Evolutionary conservation across 2,329 filamentous ascomycete species (phyloP), one percentile per base, ranked within the genome.

Genomic region (Colletotrichum orbiculare): DNA sequence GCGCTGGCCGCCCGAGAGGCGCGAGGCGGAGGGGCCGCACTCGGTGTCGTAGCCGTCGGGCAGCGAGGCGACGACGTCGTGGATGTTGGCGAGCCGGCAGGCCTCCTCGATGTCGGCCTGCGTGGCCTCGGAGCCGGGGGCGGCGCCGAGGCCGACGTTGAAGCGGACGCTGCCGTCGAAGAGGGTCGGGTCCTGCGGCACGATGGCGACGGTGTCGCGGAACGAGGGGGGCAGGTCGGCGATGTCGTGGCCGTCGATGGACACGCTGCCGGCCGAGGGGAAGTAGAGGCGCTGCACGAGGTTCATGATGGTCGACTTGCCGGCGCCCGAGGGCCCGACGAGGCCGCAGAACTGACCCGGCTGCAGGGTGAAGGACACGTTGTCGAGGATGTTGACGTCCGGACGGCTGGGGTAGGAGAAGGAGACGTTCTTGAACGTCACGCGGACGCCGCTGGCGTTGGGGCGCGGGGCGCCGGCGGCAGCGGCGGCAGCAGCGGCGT

Each of bases 1-100:
- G 13, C 89, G 87, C 74, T 96, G 93, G 0, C 93, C 93, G 2
- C 92, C 93, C 0, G 91, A 94, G 3, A 96, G 77, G 25, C 89
- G 84, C 0, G 90, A 89, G 2, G 91, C 91, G 67, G 91, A 89
- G n/a, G 91, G 89, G 7, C 94, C 85, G 34, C 89, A 82, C 66
- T 85, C 83, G 0, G 89, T 92, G 11, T 89, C 77, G 71, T 92
- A 92, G 0, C 89, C 88, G 12, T 89, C 78, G 0, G 89, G 89
- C 13, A 93, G 77, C 1, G 82, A 77, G 61, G 80, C 77, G 69
- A 93, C 90, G 33, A 85, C 87, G 34, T 92, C 87, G 75, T 92
- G 89, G 67, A 93, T 91, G 71, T 91, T 90, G 41, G 89, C 89
- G 13, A 90, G 77, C 61, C 83, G 83, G 72, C 89, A 92, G 0